Base-by-base conservation (phyloP, 2,329 filamentous ascomycete species). In the Metarhizium humberi region DNA sequence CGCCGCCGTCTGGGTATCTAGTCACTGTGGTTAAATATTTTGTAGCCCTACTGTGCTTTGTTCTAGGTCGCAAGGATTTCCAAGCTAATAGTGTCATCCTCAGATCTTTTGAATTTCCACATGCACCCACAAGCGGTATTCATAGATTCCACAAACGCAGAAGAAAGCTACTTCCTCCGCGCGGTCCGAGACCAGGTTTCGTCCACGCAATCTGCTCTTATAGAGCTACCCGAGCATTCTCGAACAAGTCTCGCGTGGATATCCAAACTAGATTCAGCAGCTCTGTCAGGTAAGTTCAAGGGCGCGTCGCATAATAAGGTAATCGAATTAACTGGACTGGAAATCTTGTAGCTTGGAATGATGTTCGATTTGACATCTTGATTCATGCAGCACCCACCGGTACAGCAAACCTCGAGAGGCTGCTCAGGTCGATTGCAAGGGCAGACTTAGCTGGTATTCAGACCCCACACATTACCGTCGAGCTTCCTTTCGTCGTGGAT, bases 71-170 rank as follows among this genome's bases (percentile, higher is more conserved):
- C 38, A 40, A 40, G 13, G 10, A 40, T 40, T 13, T 46, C 45
- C 52, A 25, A 53, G 25, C 50, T 38, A 45, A 30, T 18, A 3
- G 6, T 30, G 38, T 18, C 11, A n/a, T 10, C 18, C 36, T 47
- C 32, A 61, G 78, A 77, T 54, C 85, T 94, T 62, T 82, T 96
- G 46, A 76, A 87, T 56, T 76, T 73, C 14, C 90, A 85, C 63
- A 81, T 96, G 72, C 84, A 87, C 61, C 91, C 92, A 0, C 87
- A 91, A 66, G 89, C 81, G 47, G 73, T 90, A 18, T 78, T 96
- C 32, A 76, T 90, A 32, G 90, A 96, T 66, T 79, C 81, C 25
- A 81, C 83, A 6, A 68, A 67, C 4, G 71, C 74, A 29, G 92
- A 97, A 65, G 85, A 94, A 46, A 55, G 65, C 0, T 90, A 82